phyloP scores from a whole-genome alignment of 176 grass and related monocot species.

The Triticum monococcum region DNA sequence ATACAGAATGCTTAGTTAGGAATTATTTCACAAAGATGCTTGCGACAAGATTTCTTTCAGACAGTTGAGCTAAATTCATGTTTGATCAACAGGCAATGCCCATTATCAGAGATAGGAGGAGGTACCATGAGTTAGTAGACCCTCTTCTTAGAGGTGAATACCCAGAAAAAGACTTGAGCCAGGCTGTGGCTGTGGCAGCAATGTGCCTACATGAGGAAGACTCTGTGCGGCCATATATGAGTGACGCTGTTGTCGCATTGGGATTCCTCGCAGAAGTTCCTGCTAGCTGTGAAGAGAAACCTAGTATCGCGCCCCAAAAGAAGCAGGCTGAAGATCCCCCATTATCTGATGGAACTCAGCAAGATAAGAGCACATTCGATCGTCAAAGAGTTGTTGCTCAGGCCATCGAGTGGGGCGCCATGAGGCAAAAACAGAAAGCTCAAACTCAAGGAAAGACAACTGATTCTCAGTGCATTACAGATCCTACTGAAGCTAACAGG shows the following conservation, averaged over 20 bases:
- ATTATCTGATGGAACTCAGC: background rate
- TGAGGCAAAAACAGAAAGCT: slow-evolving; percentile 45
- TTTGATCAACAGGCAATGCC: slow-evolving; percentile 59
- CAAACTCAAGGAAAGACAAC: slow-evolving; percentile 35
- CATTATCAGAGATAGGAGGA: slow-evolving; percentile 66
- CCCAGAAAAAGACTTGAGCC: slow-evolving; percentile 60
- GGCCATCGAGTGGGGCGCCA: slow-evolving; percentile 61
- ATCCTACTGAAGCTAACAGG: slow-evolving; percentile 15
- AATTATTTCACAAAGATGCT: background rate
- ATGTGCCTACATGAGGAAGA: slow-evolving; percentile 92
- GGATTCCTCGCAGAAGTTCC: slow-evolving; percentile 51
- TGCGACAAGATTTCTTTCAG: slow-evolving; percentile 17
- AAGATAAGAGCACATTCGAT: slow-evolving; percentile 30
- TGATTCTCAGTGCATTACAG: slow-evolving; percentile 19
- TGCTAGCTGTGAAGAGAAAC: slow-evolving; percentile 22
- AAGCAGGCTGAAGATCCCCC: slow-evolving; percentile 25
- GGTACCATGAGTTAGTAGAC: slow-evolving; percentile 62
- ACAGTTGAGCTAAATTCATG: slow-evolving; percentile 25
- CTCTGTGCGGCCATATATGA: slow-evolving; percentile 64
- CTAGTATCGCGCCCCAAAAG: background rate
- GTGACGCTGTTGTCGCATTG: slow-evolving; percentile 67
- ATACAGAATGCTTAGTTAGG: background rate
- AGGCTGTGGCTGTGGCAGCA: slow-evolving; percentile 68
- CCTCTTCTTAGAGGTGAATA: slow-evolving; percentile 69
- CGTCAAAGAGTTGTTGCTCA: slow-evolving; percentile 49